These are phyloP conservation scores for Didymella glomerata DNA, from an alignment of 2,329 filamentous ascomycete genomes.

Conservation along the genomic window DNA sequence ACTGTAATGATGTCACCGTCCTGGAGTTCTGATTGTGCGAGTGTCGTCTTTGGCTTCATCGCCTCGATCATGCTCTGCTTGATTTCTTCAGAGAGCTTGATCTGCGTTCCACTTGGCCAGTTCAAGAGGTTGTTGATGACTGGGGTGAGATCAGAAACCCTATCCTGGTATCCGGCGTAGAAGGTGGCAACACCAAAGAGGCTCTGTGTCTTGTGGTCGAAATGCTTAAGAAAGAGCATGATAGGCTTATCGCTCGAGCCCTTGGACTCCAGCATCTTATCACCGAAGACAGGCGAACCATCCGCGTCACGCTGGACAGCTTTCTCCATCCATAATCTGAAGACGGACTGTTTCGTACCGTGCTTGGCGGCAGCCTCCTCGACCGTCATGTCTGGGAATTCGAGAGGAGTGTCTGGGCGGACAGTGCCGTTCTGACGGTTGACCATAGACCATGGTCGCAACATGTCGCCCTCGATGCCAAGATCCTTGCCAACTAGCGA, in stretches of 20 bases:
- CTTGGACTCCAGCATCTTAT: conserved; percentile 64
- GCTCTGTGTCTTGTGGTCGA: conserved; percentile 78
- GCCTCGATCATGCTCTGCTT: conserved; percentile 97
- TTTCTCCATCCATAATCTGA: conserved; percentile 85
- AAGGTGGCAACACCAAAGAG: conserved; percentile 81
- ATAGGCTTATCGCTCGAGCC: conserved; percentile 67
- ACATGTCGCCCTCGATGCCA: conserved; percentile 69
- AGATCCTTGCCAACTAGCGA: conserved; percentile 75
- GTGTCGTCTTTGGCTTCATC: conserved; percentile 88
- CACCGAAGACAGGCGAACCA: conserved; percentile 76
- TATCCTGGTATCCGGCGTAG: conserved; percentile 87
- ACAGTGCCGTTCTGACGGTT: conserved; percentile 98
- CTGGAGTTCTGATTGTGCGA: conserved; percentile 92
- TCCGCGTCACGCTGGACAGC: conserved; percentile 73
- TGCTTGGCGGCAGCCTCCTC: conserved; percentile 73
- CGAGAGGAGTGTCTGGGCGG: conserved; percentile 86
- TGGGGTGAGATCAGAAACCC: conserved; percentile 82
- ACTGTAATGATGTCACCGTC: conserved; percentile 98
- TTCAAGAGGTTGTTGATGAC: conserved; percentile 83
- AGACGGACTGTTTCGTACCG: conserved; percentile 71
- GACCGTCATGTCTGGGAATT: conserved; percentile 73
- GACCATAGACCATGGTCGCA: conserved; percentile 96
- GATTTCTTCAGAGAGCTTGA: conserved; percentile 92
- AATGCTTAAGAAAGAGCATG: conserved; percentile 91
- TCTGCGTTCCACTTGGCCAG: conserved; percentile 78